phyloP scores from a whole-genome alignment of 2,329 filamentous ascomycete genomes.

The Didymella arachidicola region DNA sequence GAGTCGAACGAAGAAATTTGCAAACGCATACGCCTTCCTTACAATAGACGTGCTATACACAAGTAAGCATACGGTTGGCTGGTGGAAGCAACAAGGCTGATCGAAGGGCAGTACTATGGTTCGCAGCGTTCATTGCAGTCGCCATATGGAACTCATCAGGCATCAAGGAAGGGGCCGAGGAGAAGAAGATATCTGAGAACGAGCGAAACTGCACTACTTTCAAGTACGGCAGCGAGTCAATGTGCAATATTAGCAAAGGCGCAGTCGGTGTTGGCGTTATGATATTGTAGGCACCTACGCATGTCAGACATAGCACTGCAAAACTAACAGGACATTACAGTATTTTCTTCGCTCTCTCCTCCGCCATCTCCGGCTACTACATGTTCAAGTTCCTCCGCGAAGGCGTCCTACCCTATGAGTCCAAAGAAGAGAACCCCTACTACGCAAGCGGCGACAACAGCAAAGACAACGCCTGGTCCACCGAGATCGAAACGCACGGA shows the following conservation, averaged over 20 bases:
- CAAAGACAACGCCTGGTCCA: constrained; percentile 55
- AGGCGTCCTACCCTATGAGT: constrained; percentile 60
- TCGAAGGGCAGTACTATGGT: constrained; percentile 59
- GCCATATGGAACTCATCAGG: constrained; percentile 65
- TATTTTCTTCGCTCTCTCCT: constrained; percentile 62
- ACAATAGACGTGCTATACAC: constrained; percentile 61
- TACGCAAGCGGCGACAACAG: constrained; percentile 46
- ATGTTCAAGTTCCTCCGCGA: constrained; percentile 65
- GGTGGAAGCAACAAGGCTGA: constrained; percentile 3
- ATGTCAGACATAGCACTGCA: neutral
- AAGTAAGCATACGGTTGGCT: constrained; percentile 16
- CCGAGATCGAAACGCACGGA: constrained; percentile 52
- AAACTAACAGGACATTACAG: constrained; percentile 42
- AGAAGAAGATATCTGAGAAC: constrained; percentile 50
- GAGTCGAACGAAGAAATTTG: constrained; percentile 64
- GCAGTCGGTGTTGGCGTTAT: constrained; percentile 64
- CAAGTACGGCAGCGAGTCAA: constrained; percentile 61
- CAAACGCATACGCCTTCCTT: constrained; percentile 67
- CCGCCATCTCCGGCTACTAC: constrained; percentile 62
- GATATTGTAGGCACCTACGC: constrained; percentile 58
- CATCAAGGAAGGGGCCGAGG: constrained; percentile 58
- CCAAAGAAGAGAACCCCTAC: constrained; percentile 55
- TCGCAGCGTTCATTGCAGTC: constrained; percentile 64
- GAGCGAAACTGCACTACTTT: constrained; percentile 63
- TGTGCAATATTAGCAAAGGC: constrained; percentile 65